Base-by-base conservation (phyloP, 192 early-diverging fungal genomes). In the Linnemannia zychae region DNA sequence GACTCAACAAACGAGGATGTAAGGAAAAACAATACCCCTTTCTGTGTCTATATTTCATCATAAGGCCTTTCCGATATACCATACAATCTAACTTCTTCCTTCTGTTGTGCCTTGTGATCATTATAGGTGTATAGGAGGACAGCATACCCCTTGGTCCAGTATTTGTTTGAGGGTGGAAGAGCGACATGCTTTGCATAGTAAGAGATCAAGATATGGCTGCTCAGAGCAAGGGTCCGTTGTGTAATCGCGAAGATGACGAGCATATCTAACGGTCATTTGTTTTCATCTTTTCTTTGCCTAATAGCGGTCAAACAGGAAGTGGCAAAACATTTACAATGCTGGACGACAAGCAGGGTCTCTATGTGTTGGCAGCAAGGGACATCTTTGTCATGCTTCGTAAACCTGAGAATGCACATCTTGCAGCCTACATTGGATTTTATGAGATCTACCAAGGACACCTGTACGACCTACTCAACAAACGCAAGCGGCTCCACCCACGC, bases 311-410 rank as follows among this genome's bases (percentile, higher is more conserved):
- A 83, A 97, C 96, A n/a, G 97, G 97, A 63, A 94, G 92, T 80
- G 99, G 99, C n/a, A 99, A 99, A 80, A 99, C 98, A 0, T 97
- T 92, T 90, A 99, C 99, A 7, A 99, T 99, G 98, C 90, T 99
- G 83, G 96, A 98, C 81, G 90, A 90, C 52, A 90, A 90, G 18
- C 91, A 96, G 78, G 99, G 98, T 72, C 92, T 99, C 17, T 99
- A 99, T 75, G 96, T 98, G 13, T 90, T 95, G 69, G 99, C 99
- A 5, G 97, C 97, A 0, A 89, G 93, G 13, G 99, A 99, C 78
- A 96, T 99, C 72, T 98, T 99, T 88, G 86, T 89, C 13, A 87
- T 96, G 75, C 88, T 98, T 15, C 87, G 90, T 33, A 91, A 87
- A 24, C 93, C 95, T 1, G 89, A 96, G 74, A 89, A 96, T 84